These are phyloP conservation scores for Yamagishiella unicocca DNA, from an alignment of 139 green algal species.

Conservation along the genomic window DNA sequence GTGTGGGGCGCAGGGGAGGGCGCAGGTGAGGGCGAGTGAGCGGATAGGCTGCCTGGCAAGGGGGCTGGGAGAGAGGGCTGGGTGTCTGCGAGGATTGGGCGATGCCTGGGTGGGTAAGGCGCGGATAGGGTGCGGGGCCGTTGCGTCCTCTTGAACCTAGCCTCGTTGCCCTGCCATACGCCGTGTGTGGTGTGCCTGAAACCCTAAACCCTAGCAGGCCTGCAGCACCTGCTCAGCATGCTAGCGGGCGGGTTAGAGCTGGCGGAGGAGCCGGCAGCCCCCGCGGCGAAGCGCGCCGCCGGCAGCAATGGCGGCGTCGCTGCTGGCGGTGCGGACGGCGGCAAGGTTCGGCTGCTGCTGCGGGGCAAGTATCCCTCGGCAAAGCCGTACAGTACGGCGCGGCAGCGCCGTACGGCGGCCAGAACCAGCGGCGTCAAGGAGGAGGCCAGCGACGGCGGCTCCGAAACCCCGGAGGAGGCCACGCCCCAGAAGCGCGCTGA, in stretches of 20 bases:
- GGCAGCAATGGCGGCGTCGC: neutral
- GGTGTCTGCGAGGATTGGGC: no score
- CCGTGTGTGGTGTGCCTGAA: no score
- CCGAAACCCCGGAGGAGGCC: neutral
- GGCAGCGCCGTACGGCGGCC: neutral
- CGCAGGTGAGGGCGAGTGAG: no score
- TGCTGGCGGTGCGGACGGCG: neutral
- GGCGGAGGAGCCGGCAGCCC: neutral
- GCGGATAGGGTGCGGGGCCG: no score
- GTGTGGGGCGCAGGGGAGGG: no score
- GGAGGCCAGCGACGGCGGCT: neutral
- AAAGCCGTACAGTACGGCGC: no score
- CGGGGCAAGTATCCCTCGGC: constrained; percentile 17
- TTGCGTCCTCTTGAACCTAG: no score
- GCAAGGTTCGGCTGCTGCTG: constrained; percentile 1
- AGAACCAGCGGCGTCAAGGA: neutral
- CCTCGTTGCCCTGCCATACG: no score
- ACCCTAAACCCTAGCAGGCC: no score
- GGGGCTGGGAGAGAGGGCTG: no score
- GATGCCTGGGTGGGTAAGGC: no score
- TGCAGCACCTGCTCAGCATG: constrained; percentile 40
- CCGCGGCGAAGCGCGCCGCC: neutral
- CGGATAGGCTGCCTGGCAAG: no score
- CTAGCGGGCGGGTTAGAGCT: constrained; percentile 37
- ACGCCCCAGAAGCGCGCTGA: neutral